phyloP scores from a whole-genome alignment of 1,139 yeast species.

The Hansenula lynferdii region DNA sequence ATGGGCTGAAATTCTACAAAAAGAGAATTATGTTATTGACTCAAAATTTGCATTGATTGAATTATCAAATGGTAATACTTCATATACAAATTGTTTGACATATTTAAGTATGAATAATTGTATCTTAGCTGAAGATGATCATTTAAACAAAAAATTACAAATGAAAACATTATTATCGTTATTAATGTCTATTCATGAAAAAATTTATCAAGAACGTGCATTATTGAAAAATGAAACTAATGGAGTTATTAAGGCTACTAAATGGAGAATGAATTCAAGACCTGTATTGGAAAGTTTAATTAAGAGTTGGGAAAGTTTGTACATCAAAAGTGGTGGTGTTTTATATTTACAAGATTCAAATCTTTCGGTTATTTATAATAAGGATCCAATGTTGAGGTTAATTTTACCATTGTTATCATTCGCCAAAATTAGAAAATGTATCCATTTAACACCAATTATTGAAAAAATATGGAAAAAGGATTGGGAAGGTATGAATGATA shows the following conservation, averaged over 20 bases:
- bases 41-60: conserved; percentile 48
- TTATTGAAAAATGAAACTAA: conserved; percentile 28
- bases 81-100: conserved; percentile 43
- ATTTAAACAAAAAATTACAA: conserved; percentile 37
- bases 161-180: conserved; percentile 58
- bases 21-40: conserved; percentile 33
- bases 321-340: conserved; percentile 56
- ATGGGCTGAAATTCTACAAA: conserved; percentile 46
- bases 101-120: conserved; percentile 42
- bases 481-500: conserved; percentile 59
- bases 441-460: conserved; percentile 54
- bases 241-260: conserved; percentile 35
- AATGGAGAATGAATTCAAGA: conserved; percentile 59
- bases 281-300: conserved; percentile 51
- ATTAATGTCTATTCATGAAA: conserved; percentile 69
- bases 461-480: conserved; percentile 55
- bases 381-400: conserved; percentile 53
- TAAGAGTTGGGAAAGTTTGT: conserved; percentile 62
- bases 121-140: conserved; percentile 30
- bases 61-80: conserved; percentile 52
- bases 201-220: conserved; percentile 49
- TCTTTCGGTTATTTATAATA: conserved; percentile 40
- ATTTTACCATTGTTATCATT: conserved; percentile 60
- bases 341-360: conserved; percentile 46
- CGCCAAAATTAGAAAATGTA: conserved; percentile 58